Evolutionary conservation across 257 asterid species (phyloP).

Genomic region (Ocimum tenuiflorum): DNA sequence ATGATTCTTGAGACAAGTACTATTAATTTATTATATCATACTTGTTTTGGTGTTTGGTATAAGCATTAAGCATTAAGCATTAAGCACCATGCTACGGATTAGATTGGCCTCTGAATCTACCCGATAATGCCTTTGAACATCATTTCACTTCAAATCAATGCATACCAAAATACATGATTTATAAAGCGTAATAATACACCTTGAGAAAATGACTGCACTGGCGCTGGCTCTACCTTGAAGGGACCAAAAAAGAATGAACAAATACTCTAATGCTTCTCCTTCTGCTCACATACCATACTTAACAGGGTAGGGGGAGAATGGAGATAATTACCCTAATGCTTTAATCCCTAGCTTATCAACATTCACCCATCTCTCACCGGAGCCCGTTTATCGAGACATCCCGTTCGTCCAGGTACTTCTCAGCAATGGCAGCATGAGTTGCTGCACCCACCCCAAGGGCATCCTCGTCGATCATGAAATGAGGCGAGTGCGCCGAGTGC

Average conservation of each 20-base stretch:
- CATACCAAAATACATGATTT: background rate
- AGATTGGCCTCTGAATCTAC: too few relatives aligned
- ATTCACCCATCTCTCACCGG: too few relatives aligned
- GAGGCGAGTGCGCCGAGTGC: constrained; percentile 68
- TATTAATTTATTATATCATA: too few relatives aligned
- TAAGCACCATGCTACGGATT: too few relatives aligned
- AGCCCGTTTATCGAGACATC: background rate
- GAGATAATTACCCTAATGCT: background rate
- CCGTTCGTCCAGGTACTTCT: constrained; percentile 54
- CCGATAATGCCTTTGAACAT: too few relatives aligned
- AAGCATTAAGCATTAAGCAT: too few relatives aligned
- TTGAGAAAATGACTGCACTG: background rate
- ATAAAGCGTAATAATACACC: background rate
- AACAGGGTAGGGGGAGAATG: background rate
- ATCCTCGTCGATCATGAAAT: constrained; percentile 78
- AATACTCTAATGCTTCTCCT: constrained; percentile 20
- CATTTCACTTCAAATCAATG: background rate
- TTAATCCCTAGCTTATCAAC: too few relatives aligned
- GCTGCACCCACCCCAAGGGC: constrained; percentile 83
- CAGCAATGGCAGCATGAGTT: constrained; percentile 84
- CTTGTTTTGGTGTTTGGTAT: too few relatives aligned
- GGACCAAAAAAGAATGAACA: constrained; percentile 19
- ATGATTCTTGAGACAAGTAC: too few relatives aligned
- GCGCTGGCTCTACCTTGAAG: constrained; percentile 7
- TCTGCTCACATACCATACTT: background rate